Conservation (phyloP, 2,329 filamentous ascomycete genomes). For the Talaromyces sp. region DNA sequence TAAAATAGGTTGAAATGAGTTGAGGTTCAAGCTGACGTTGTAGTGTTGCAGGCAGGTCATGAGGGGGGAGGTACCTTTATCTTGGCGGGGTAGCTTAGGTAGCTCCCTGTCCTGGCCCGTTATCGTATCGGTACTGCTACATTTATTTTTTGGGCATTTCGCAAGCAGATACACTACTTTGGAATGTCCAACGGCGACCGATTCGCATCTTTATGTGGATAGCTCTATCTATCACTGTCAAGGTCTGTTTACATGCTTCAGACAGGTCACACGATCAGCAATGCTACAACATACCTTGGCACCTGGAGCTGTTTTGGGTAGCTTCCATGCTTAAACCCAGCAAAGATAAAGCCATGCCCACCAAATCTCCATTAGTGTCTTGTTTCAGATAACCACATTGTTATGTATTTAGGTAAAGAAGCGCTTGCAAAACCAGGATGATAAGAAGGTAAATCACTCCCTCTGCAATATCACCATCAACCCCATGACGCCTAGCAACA, state of each 20-base stretch:
- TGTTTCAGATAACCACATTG: too few relatives aligned
- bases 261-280: background rate
- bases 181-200: background rate
- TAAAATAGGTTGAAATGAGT: background rate
- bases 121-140: background rate
- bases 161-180: background rate
- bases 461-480: constrained; percentile 87
- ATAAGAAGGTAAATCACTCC: constrained; percentile 55
- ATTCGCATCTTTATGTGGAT: background rate
- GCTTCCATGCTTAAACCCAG: background rate
- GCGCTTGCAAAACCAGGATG: background rate
- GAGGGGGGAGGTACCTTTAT: constrained; percentile 5
- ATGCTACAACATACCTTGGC: background rate
- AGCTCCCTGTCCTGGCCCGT: background rate
- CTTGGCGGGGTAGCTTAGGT: constrained; percentile 17
- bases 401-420: background rate
- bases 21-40: background rate
- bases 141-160: background rate
- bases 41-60: background rate
- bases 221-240: background rate
- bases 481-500: constrained; percentile 91
- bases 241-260: background rate
- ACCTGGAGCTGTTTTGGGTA: background rate
- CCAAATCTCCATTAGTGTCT: background rate
- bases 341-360: background rate